Evolutionary conservation across 2,329 filamentous ascomycete genomes (phyloP).

Genomic region (Neofusicoccum sp.): DNA sequence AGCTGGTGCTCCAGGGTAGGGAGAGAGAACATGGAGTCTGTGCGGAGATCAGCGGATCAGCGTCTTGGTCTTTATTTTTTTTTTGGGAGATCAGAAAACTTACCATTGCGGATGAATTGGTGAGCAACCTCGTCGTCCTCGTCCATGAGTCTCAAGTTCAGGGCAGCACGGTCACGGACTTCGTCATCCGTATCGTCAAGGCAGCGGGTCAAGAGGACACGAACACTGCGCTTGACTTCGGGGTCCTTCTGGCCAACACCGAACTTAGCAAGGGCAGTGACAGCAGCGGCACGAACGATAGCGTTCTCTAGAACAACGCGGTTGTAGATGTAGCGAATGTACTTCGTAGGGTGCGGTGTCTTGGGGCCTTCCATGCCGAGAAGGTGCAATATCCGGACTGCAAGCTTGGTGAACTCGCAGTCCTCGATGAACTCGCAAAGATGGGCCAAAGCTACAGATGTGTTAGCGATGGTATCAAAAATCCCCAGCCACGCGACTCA

Average conservation of each 20-base stretch:
- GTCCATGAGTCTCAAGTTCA: slow-evolving; percentile 89
- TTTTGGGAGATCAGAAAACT: no score
- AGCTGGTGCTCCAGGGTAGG: slow-evolving; percentile 95
- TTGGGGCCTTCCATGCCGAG: slow-evolving; percentile 93
- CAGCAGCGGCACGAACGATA: slow-evolving; percentile 89
- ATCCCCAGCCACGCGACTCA: slow-evolving; percentile 31
- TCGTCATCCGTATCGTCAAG: slow-evolving; percentile 97
- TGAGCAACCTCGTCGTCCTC: slow-evolving; percentile 84
- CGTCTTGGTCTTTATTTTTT: slow-evolving; percentile 2
- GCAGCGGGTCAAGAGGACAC: slow-evolving; percentile 87
- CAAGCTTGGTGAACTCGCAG: slow-evolving; percentile 97
- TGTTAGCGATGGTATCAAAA: slow-evolving; percentile 3
- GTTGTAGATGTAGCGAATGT: slow-evolving; percentile 99
- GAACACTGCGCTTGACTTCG: slow-evolving; percentile 93
- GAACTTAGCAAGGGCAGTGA: slow-evolving; percentile 94
- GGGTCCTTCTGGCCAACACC: slow-evolving; percentile 94
- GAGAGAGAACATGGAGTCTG: slow-evolving; percentile 92
- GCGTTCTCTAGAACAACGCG: slow-evolving; percentile 96
- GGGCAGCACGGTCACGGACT: slow-evolving; percentile 88
- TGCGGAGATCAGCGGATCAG: neutral
- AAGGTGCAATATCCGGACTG: slow-evolving; percentile 90
- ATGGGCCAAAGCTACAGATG: slow-evolving; percentile 72
- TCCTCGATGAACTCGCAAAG: slow-evolving; percentile 99
- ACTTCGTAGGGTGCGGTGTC: slow-evolving; percentile 94
- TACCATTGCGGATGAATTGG: slow-evolving; percentile 90